Conservation (phyloP, 2,329 filamentous ascomycete genomes). For the Aureobasidium leucospermi region DNA sequence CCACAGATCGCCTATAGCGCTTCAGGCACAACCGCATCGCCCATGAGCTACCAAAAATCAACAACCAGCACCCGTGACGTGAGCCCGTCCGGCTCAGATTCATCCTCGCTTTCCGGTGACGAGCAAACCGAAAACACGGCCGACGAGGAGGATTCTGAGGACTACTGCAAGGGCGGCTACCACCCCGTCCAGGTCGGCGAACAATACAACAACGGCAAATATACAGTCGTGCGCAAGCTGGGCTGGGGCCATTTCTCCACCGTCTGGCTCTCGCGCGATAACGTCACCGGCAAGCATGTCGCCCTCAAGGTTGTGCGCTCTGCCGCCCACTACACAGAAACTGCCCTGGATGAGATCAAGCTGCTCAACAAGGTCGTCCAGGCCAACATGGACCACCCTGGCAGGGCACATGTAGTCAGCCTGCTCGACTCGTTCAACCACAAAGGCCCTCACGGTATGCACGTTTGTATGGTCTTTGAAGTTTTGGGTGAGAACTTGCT, state of each 20-base stretch:
- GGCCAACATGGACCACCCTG: slow-evolving; percentile 89
- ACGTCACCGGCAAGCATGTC: slow-evolving; percentile 83
- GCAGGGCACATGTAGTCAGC: slow-evolving; percentile 90
- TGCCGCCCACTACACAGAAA: slow-evolving; percentile 97
- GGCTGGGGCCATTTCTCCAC: slow-evolving; percentile 99
- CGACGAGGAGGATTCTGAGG: slow-evolving; percentile 97
- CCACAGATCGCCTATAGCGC: slow-evolving; percentile 4
- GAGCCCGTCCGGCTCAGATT: slow-evolving; percentile 67
- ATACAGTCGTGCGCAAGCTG: slow-evolving; percentile 91
- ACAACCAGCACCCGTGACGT: slow-evolving; percentile 48
- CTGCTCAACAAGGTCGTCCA: slow-evolving; percentile 93
- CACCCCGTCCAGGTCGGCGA: slow-evolving; percentile 92
- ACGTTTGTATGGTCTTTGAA: slow-evolving; percentile 99
- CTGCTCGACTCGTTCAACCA: slow-evolving; percentile 96
- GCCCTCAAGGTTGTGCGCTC: slow-evolving; percentile 96
- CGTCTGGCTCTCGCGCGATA: slow-evolving; percentile 79
- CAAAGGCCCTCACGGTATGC: slow-evolving; percentile 89
- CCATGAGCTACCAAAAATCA: slow-evolving; percentile 21
- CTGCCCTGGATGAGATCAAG: slow-evolving; percentile 97
- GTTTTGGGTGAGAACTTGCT: slow-evolving; percentile 92
- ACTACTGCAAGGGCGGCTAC: slow-evolving; percentile 98
- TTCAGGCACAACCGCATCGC: slow-evolving; percentile 11
- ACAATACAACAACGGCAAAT: slow-evolving; percentile 95
- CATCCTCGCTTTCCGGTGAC: slow-evolving; percentile 70
- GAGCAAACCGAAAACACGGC: slow-evolving; percentile 77